Base-by-base conservation (phyloP, 116 monocot species). In the Papilionanthe hybrid region DNA sequence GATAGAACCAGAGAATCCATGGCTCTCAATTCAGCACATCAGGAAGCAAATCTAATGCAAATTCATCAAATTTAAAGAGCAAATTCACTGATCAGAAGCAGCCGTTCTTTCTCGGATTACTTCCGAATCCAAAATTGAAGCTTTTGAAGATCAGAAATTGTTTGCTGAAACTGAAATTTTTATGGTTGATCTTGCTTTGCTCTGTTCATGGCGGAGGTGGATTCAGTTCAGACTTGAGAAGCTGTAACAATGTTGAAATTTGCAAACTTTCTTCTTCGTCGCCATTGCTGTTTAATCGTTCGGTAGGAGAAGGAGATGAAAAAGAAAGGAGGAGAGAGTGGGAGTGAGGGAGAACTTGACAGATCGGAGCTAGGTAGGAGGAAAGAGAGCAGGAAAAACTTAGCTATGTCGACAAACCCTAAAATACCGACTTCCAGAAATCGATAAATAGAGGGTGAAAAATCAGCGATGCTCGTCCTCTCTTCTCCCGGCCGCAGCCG, bases 381-480 rank as follows among this genome's bases (percentile, higher is more conserved):
- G 43, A 71, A 57, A 72, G 57, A 72, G 42, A 77, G 73, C 72
- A 41, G 18, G 43, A 66, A 57, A 77, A 19, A 49, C 68, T 53
- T 55, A 79, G n/a, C 78, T 78, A 75, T 47, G 55, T 75, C 53
- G 53, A 53, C 53, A 77, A 65, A 53, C 42, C 42, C 69, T 78
- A 55, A 43, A 7, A 48, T 45, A 43, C 73, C 42, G 42, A 53
- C 53, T 53, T 53, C 71, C 17, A 5, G 37, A 71, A 71, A 71
- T 32, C 71, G 71, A 43, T 43, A 42, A 15, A 57, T 29, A 67
- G 43, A 37, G 47, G 65, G 29, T 69, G 17, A 68, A 27, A 28
- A 50, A 79, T 88, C 80, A 90, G 75, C 85, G 88, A 37, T 65
- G 37, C 60, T 93, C 93, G 50, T 89, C 90, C 1, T 90, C 89